phyloP scores from a whole-genome alignment of 1,284 basidiomycete species.

The Melampsora americana region DNA sequence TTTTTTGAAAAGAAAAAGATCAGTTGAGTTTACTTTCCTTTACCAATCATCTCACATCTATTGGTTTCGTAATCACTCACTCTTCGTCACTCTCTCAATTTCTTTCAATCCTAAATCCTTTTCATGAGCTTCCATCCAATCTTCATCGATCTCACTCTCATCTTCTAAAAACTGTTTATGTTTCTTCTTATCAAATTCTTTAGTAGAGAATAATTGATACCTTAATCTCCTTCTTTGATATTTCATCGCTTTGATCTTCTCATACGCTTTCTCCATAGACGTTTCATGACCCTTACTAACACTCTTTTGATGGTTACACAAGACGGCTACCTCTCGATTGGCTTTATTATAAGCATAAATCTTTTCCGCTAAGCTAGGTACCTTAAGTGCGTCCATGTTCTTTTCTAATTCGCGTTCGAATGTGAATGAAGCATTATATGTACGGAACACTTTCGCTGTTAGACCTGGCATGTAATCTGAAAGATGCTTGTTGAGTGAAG shows the following conservation, averaged over 20 bases:
- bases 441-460: constrained; percentile 98
- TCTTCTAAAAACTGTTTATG: constrained; percentile 68
- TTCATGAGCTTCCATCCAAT: constrained; percentile 80
- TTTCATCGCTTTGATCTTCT: constrained; percentile 72
- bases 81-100: constrained; percentile 78
- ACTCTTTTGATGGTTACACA: constrained; percentile 95
- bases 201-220: constrained; percentile 73
- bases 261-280: constrained; percentile 83
- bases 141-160: constrained; percentile 90
- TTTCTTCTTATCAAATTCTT: constrained; percentile 65
- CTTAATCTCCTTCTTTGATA: constrained; percentile 91
- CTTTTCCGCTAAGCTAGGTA: constrained; percentile 80
- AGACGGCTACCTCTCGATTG: constrained; percentile 87
- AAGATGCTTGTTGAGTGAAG: constrained; percentile 81
- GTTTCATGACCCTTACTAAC: constrained; percentile 85
- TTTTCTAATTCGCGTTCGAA: constrained; percentile 84
- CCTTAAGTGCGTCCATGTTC: constrained; percentile 57
- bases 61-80: neutral
- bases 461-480: constrained; percentile 89
- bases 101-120: constrained; percentile 60
- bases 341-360: constrained; percentile 91
- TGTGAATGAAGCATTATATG: constrained; percentile 91
- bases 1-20: neutral
- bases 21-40: constrained; percentile 13
- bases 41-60: constrained; percentile 73